Evolutionary conservation across 1,139 yeast species (phyloP), one percentile per base, ranked within the genome.

Genomic region (Meyerozyma elateridarum): DNA sequence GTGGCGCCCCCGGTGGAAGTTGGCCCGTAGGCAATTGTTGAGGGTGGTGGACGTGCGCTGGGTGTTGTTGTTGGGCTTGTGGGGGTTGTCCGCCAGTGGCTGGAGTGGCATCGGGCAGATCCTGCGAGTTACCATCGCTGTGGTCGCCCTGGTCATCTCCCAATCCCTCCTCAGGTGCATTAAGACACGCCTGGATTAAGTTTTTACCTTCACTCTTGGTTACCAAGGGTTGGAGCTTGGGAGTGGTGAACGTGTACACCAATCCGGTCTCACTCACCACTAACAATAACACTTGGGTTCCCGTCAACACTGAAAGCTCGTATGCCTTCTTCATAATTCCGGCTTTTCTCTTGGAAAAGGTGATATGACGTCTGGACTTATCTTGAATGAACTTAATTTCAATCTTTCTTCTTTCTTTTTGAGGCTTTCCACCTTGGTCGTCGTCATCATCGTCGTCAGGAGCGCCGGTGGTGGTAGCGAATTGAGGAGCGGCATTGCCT

Each of bases 281-380:
- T 48, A 91, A 74, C 39, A 91, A 68, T 45, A 91, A 72, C 21
- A 91, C 97, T 61, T 91, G 98, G 26, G 97, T 91, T 32, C 98
- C 98, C 7, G 98, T 91, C 48, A 91, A 73, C 32, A 93, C 97
- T 16, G 94, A 82, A 45, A 91, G 73, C 59, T 91, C 98, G 62
- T 91, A 91, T 12, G 98, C 98, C 67, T 83, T 91, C 65, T 91
- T 91, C 98, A 91, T 91, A 51, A 91, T 91, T 44, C 98, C 98
- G 27, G 96, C 97, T 63, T 91, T 89, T 61, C 98, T 84, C 67
- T 91, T 91, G 34, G 96, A 85, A 52, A 91, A 91, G 17, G 98
- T 91, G 48, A 91, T 91, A 62, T 91, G 98, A 54, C 98, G 87
- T 59, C 97, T 80, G 20, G 96, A 85, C 64, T 91, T 91, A 61